These are phyloP conservation scores for Aspergillus sparsus DNA, from an alignment of 495 filamentous ascomycete genomes.

Conservation along the genomic window DNA sequence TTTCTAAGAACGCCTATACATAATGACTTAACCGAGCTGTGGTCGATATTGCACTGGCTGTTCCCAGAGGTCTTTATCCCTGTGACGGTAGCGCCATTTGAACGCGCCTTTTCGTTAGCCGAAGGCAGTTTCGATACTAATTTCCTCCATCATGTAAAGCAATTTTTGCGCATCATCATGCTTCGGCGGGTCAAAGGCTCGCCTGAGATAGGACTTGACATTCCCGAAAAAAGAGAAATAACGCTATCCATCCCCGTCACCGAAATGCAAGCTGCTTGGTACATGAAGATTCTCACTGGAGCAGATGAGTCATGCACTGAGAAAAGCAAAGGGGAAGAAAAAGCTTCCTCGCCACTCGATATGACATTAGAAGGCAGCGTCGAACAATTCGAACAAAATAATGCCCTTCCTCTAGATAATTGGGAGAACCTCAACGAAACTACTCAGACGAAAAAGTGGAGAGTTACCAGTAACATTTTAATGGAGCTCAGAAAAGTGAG, in stretches of 20 bases:
- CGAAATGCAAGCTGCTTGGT: conserved; percentile 64
- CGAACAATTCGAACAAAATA: no score
- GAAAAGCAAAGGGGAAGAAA: neutral
- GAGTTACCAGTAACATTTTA: conserved; percentile 48
- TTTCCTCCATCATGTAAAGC: conserved; percentile 55
- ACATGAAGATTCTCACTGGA: conserved; percentile 59
- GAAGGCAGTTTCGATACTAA: conserved; percentile 54
- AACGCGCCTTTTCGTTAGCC: conserved; percentile 58
- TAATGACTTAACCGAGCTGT: conserved; percentile 63
- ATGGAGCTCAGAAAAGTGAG: conserved; percentile 62
- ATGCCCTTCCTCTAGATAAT: neutral
- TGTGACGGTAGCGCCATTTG: conserved; percentile 54
- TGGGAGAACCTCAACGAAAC: neutral
- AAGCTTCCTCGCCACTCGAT: neutral
- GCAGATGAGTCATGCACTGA: conserved; percentile 38
- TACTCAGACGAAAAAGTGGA: neutral
- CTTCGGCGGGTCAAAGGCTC: conserved; percentile 64
- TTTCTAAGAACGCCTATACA: conserved; percentile 58
- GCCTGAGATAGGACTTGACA: conserved; percentile 55
- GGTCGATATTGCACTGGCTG: conserved; percentile 64
- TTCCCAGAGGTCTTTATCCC: conserved; percentile 62
- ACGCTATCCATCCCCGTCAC: conserved; percentile 62
- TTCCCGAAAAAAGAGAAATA: conserved; percentile 62
- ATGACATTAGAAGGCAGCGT: neutral
- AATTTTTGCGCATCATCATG: conserved; percentile 62